Percentiles rank a stretch among this genome's conserved stretches.
Evolutionary conservation across 441 rosid species (phyloP).

Genomic region (Biscutella laevigata): DNA sequence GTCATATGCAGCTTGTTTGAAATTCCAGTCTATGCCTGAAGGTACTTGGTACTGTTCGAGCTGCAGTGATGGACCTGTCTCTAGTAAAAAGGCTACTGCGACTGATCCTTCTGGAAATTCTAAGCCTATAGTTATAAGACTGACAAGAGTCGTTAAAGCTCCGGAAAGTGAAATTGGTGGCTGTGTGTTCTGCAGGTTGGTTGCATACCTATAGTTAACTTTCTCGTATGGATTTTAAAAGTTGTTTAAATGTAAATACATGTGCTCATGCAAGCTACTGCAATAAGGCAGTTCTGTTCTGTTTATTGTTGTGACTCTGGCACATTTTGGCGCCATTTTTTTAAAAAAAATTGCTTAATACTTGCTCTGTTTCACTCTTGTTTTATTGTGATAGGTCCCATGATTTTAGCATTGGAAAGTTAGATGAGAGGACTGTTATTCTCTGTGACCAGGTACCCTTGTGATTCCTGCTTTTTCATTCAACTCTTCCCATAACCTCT

Average conservation of each 20-base stretch:
- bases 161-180: conserved; percentile 82
- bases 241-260: not conserved
- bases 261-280: not conserved
- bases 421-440: conserved; percentile 80
- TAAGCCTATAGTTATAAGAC: conserved; percentile 51
- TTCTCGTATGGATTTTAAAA: not conserved
- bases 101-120: conserved; percentile 30
- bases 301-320: not conserved
- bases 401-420: conserved; percentile 56
- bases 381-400: conserved; percentile 41
- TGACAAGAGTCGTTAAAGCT: conserved; percentile 59
- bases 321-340: not conserved
- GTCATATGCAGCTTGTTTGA: conserved; percentile 69
- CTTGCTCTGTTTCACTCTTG: not conserved
- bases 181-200: conserved; percentile 90
- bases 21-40: conserved; percentile 49
- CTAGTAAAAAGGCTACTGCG: conserved; percentile 33
- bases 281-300: conserved; percentile 1
- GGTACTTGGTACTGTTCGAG: conserved; percentile 69
- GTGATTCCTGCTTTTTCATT: conserved; percentile 3
- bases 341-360: too few relatives aligned
- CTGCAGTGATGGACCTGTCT: conserved; percentile 47
- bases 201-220: conserved; percentile 8
- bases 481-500: not conserved
- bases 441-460: conserved; percentile 77